Conservation (phyloP, 2,329 filamentous ascomycete species). For the Colletotrichum graminicola region DNA sequence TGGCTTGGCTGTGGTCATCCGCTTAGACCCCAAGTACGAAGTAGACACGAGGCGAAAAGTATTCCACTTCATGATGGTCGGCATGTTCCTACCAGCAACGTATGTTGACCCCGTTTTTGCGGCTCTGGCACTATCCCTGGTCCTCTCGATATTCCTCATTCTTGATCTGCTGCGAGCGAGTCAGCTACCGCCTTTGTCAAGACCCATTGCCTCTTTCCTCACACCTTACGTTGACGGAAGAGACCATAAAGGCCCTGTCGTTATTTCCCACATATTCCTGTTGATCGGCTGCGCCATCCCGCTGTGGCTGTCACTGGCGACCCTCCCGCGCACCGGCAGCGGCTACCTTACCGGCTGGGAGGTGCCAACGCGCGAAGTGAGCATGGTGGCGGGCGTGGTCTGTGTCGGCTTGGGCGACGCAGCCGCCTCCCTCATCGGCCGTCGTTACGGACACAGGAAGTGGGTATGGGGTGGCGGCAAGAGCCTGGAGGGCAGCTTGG, state of each 20-base stretch:
- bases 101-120: constrained; percentile 89
- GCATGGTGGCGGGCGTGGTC: constrained; percentile 92
- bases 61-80: constrained; percentile 98
- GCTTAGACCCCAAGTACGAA: constrained; percentile 81
- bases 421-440: constrained; percentile 88
- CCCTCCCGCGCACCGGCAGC: constrained; percentile 68
- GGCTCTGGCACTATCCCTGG: constrained; percentile 81
- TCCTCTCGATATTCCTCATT: constrained; percentile 86
- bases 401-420: constrained; percentile 97
- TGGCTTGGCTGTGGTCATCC: constrained; percentile 81
- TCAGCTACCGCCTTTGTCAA: constrained; percentile 89
- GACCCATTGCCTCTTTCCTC: constrained; percentile 86
- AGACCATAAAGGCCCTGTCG: constrained; percentile 92
- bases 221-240: constrained; percentile 95
- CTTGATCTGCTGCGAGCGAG: constrained; percentile 91
- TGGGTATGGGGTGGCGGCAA: constrained; percentile 99
- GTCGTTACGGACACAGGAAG: constrained; percentile 86
- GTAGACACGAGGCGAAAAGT: constrained; percentile 97
- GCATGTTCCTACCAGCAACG: constrained; percentile 89
- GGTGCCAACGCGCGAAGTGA: constrained; percentile 78
- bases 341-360: constrained; percentile 80
- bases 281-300: constrained; percentile 95
- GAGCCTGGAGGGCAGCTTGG: constrained; percentile 87
- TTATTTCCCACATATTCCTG: constrained; percentile 95
- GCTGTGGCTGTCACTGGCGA: constrained; percentile 87